Base-by-base conservation (phyloP, 2,329 filamentous ascomycete genomes). In the Magnaporthiopsis rhizophila region DNA sequence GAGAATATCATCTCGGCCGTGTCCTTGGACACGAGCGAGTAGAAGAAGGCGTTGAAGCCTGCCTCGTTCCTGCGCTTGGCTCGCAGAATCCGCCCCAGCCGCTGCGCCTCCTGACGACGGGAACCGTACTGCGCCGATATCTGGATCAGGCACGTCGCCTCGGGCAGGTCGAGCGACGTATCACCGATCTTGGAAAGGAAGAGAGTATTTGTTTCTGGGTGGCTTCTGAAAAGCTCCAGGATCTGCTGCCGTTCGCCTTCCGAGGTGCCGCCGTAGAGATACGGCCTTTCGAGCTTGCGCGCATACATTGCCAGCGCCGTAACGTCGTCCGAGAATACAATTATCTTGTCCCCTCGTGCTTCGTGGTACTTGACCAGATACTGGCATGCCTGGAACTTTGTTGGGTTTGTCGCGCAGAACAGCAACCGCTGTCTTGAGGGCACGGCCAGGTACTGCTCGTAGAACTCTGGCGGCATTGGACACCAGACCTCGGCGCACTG, bases 41-140 rank as follows among this genome's bases (percentile, higher is more conserved):
- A 99, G 80, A 99, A 99, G 76, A 98, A 99, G 0, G 94, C 95
- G 73, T 99, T 98, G 77, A 99, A 99, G 11, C 94, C 94, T 75
- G 97, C 94, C 70, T 98, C 95, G 70, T 97, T 97, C 74, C 94
- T 85, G 32, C 95, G 86, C 77, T 98, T 99, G 21, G 94, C 94
- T 77, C 94, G 86, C 2, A 99, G 85, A 71, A 99, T 98, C 63
- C 94, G 89, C 3, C 94, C 94, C 0, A 98, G 81, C 3, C 94
- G 87, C 74, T 98, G 94, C 0, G 94, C 94, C 78, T 98, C 94
- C 76, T 98, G 94, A 79, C 94, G 89, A 70, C 94, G 91, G 9
- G 93, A 97, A 67, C 94, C 94, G 71, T 97, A 98, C 73, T 98
- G 94, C 0, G 93, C 96, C 0, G 93, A 97, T 60, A 98, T 96